Base-by-base conservation (phyloP, 1,284 basidiomycete species). In the Irpex rosettiformis region DNA sequence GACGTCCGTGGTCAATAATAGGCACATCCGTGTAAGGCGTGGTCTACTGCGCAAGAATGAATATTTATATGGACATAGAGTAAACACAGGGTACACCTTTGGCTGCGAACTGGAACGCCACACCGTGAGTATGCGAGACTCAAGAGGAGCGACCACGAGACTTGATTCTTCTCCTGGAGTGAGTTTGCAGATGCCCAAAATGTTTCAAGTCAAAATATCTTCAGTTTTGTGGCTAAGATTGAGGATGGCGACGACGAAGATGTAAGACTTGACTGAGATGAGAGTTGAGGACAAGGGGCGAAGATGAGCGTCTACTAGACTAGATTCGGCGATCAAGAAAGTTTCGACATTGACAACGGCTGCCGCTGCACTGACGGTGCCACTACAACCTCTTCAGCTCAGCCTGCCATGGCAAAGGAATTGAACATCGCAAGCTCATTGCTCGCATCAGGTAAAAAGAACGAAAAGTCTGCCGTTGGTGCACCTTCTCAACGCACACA, bases 401-500 rank as follows among this genome's bases (percentile, higher is more conserved):
- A 6, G 13, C 13, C 21, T 10, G 21, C 5, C 27, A 51, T 51
- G 48, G 25, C 48, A 27, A 51, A 25, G 27, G 48, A 27, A 28
- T 25, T 22, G 27, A 27, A 27, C 11, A 10, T 8, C 13, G 48
- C 6, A 24, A 22, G 48, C 25, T 22, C 48, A 11, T 51, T 24
- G 10, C 5, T 45, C 22, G 27, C 27, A 4, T 27, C 33, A 7
- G 52, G 52, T 4, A 56, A 55, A 18, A 66, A 65, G 55, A 62
- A 58, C 11, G 1, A 52, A 4, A 43, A 33, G 33, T 66, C 64
- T 10, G 57, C 58, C 13, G 58, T 79, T n/a, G 85, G 85, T 6
- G 89, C 89, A 3, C 91, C 91, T 0, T 78, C 89, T 1, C 86
- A 89, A 65, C 80, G 79, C 52, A 79, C 75, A 10, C 93, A 96